Evolutionary conservation across 352 stramenopile species (phyloP).

Genomic region (Paralagenidium karlingii): DNA sequence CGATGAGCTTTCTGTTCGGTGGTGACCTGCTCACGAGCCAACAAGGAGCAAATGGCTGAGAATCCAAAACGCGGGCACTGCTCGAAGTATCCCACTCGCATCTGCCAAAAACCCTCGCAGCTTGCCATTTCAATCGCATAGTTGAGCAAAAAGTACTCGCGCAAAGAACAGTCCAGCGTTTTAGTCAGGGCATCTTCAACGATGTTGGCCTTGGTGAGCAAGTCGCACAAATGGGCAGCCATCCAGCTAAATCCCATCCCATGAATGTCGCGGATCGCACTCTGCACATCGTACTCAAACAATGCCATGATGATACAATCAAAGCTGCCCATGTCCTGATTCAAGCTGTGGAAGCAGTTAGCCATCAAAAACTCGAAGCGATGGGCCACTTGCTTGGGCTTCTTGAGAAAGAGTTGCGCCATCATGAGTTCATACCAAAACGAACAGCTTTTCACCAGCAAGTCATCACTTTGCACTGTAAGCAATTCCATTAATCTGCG

Average conservation of each 20-base stretch:
- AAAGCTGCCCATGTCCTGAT: constrained; percentile 57
- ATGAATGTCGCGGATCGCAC: constrained; percentile 48
- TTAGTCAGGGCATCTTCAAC: constrained; percentile 26
- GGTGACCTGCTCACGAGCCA: constrained; percentile 29
- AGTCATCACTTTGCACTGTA: too few relatives aligned
- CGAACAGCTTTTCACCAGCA: too few relatives aligned
- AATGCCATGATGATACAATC: constrained; percentile 72
- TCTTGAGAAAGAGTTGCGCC: constrained; percentile 56
- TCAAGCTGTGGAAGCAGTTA: constrained; percentile 44
- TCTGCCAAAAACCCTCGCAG: constrained; percentile 50
- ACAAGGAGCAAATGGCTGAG: constrained; percentile 17
- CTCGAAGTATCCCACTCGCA: constrained; percentile 51
- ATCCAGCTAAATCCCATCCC: constrained; percentile 64
- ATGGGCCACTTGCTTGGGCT: constrained; percentile 58
- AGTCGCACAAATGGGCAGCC: constrained; percentile 43
- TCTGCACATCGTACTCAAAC: constrained; percentile 63
- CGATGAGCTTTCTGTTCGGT: constrained; percentile 50
- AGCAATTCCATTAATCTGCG: too few relatives aligned
- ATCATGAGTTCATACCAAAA: constrained; percentile 79
- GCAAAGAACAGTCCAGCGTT: constrained; percentile 30
- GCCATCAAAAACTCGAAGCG: constrained; percentile 72
- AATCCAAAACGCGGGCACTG: constrained; percentile 35
- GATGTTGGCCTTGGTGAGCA: constrained; percentile 41
- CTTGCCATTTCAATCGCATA: constrained; percentile 55
- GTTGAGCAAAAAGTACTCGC: constrained; percentile 44